Base-by-base conservation (phyloP, 768 basidiomycete genomes). In the Clitopilus passeckerianus region DNA sequence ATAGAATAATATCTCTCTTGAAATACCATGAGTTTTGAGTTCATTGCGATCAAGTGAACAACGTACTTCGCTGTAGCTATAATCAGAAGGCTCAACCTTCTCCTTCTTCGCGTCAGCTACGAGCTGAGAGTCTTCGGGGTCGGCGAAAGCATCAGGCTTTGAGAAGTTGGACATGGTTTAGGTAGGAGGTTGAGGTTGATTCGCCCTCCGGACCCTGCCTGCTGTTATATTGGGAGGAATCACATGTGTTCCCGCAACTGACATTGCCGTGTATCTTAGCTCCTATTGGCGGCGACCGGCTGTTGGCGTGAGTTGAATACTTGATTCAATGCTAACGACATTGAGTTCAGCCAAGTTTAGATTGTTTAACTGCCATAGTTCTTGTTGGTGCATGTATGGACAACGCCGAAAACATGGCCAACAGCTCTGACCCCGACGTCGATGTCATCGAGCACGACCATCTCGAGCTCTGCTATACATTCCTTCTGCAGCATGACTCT, bases 1-100 rank as follows among this genome's bases (percentile, higher is more conserved):
- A 99, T 9, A 98, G 77, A 63, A 97, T 90, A 35, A 98, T 85
- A 68, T 98, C 95, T 27, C 91, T 83, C 77, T 83, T 57, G 30
- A 15, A 60, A 14, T 43, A 44, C 27, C 22, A 56, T 24, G 34
- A 22, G 24, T 44, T 27, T 12, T 12, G 23, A 6, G 22, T 12
- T 15, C 44, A 33, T 41, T 20, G 22, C 57, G 33, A 50, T 5
- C 54, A 34, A 15, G 20, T 30, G 50, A 5, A 23, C 50, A 44
- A 53, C 62, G 50, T 65, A 77, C 81, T 73, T 97, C 94, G 7
- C 87, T 86, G 72, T 91, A 99, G 20, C 71, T 78, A 74, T 84
- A 95, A 43, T 85, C 82, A 43, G 80, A 75, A 5, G 84, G 77
- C 5, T 86, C 80, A 0, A 77, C 68, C 1, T 77, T 68, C 18